These are phyloP conservation scores for Cercospora sp. DNA, from an alignment of 2,329 filamentous ascomycete species.

Conservation along the genomic window DNA sequence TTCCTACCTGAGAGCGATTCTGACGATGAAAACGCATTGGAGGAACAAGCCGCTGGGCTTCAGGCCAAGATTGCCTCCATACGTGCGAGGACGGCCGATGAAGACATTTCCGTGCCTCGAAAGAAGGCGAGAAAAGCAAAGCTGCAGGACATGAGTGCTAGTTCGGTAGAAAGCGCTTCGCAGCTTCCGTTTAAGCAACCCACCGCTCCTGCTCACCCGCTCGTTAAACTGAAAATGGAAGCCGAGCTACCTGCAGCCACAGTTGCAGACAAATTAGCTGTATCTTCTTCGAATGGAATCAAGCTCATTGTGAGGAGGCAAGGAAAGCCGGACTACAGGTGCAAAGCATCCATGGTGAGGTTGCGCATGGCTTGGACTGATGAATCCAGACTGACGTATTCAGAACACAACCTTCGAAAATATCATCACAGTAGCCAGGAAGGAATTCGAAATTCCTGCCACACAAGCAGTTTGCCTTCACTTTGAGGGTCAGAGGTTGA, in stretches of 20 bases:
- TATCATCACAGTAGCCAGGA: conserved; percentile 1
- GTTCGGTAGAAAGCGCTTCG: not conserved
- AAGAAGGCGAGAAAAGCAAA: conserved; percentile 10
- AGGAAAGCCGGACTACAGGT: not conserved
- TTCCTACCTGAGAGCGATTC: not conserved
- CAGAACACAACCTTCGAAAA: conserved; percentile 6
- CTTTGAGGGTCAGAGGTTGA: conserved; percentile 7
- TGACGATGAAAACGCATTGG: conserved; percentile 22
- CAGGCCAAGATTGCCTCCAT: conserved; percentile 23
- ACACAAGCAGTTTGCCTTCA: conserved; percentile 2
- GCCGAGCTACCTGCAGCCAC: not conserved
- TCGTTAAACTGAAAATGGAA: not conserved
- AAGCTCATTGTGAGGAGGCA: conserved; percentile 4
- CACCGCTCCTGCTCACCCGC: not conserved
- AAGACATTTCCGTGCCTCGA: conserved; percentile 20
- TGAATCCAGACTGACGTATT: not conserved
- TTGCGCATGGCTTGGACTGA: not conserved
- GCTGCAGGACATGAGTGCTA: not conserved
- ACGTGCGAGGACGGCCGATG: conserved; percentile 16
- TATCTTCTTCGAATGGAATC: not conserved
- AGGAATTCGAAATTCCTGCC: not conserved
- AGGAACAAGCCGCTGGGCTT: conserved; percentile 12
- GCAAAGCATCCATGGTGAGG: conserved; percentile 1
- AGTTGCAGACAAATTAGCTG: not conserved
- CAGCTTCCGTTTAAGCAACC: not conserved